These are phyloP conservation scores for Ophiocordyceps camponoti-floridani DNA, from an alignment of 2,329 filamentous ascomycete species.

Conservation along the genomic window DNA sequence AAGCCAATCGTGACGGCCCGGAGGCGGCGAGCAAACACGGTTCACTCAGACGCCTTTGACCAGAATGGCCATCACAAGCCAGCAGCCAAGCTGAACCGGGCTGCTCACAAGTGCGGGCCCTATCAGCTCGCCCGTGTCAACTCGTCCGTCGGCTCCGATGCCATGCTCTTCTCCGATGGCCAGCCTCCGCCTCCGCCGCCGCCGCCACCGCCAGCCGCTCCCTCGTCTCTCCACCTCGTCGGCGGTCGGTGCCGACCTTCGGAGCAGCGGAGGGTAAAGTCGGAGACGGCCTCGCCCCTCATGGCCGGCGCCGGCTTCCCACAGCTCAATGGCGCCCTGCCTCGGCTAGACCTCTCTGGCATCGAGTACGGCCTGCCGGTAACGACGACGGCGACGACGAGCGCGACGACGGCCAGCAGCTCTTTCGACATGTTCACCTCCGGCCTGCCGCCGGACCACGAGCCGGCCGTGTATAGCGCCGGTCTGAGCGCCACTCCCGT, in stretches of 20 bases:
- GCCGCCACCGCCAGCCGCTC: conserved; percentile 8
- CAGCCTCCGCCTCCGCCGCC: conserved; percentile 3
- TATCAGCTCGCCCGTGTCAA: conserved; percentile 42
- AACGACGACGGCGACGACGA: too few species aligned
- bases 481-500: conserved; percentile 37
- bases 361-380: conserved; percentile 25
- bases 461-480: conserved; percentile 43
- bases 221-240: conserved; percentile 8
- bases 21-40: conserved; percentile 41
- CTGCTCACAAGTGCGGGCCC: conserved; percentile 42
- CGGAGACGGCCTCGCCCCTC: conserved; percentile 42
- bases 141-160: conserved; percentile 29
- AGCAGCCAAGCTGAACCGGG: conserved; percentile 39
- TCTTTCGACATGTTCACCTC: conserved; percentile 34
- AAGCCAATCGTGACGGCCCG: conserved; percentile 22
- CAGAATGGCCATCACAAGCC: conserved; percentile 48
- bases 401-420: conserved; percentile 21
- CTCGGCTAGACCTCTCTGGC: conserved; percentile 38
- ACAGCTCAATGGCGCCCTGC: conserved; percentile 32
- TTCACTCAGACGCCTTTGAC: conserved; percentile 45
- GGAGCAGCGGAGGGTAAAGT: conserved; percentile 37
- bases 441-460: conserved; percentile 28
- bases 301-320: conserved; percentile 31
- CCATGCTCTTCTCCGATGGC: conserved; percentile 18
- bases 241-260: conserved; percentile 4